Base-by-base conservation (phyloP, 139 green algal species). In the Auxenochlorella pyrenoidosa region DNA sequence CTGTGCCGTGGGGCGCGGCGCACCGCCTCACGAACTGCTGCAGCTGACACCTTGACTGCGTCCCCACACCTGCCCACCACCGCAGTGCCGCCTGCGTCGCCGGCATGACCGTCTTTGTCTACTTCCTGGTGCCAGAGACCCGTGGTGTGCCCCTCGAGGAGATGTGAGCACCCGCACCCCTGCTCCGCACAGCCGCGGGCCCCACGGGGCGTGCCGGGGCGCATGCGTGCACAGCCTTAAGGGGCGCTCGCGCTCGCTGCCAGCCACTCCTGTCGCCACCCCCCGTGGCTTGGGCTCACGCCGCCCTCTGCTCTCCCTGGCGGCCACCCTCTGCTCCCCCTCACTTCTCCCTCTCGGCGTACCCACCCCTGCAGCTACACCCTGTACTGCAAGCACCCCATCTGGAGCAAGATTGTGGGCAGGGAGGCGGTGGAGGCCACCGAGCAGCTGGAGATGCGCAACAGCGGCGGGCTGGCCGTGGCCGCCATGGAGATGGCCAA, bases 61-160 rank as follows among this genome's bases (percentile, higher is more conserved):
- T 73, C 5, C 32, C 15, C 12, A 12, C 47, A 18, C 34, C 70
- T 19, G 13, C 32, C 68, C n/a, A 8, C 68, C 41, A 12, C 22
- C 24, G 43, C 75, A 81, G 43, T 22, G 60, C 80, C 5, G 60
- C 32, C 43, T 40, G 30, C 12, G 68, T 87, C 22, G 6, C 63
- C 4, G 59, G 68, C 82, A 80, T 80, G 70, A 87, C 82, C 2
- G 22, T 73, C 1, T 87, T 87, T 60, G 70, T 80, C 3, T 79
- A 36, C 47, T 70, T 80, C 47, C 70, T 87, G 82, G 70, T 87
- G 0, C 80, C 80, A 1, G 80, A 87, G 70, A 87, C 82, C 19
- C 79, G 79, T 51, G 82, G 82, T 13, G 70, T 81, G 70, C 82
- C 82, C 0, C 36, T 87, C n/a, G 82, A 87, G 82, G 82, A 87